Base-by-base conservation (phyloP, 768 basidiomycete genomes). In the Naganishia randhawae region DNA sequence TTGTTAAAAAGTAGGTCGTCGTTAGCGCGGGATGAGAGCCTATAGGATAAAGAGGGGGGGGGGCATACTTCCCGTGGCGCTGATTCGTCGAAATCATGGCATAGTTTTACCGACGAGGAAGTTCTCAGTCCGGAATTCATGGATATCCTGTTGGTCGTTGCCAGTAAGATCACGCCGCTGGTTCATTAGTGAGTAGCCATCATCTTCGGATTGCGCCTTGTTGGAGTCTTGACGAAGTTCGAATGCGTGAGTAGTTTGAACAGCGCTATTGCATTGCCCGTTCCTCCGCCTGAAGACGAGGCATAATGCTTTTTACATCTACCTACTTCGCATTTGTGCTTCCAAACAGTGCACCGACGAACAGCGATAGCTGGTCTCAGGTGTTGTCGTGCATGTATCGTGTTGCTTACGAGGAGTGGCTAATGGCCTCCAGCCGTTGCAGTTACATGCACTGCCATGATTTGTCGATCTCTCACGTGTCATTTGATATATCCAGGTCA, bases 81-180 rank as follows among this genome's bases (percentile, higher is more conserved):
- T 48, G n/a, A 48, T 48, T 19, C 45, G 25, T n/a, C n/a, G n/a
- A n/a, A n/a, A n/a, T n/a, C 6, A 25, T 19, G 45, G 25, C 9
- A 69, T 71, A 89, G 89, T 55, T 92, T 93, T 78, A 82, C 82
- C 1, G 92, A 94, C 75, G 83, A 84, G 22, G 85, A 92, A 73
- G 91, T 91, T 3, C 80, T 91, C 1, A 77, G 80, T 3, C 83
- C 85, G 0, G 83, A 85, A 41, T 95, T 93, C 78, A 85, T 85
- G 61, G 84, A 88, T 39, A 83, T 83, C 29, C 76, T 95, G 6
- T 82, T 83, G 29, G 75, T 83, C 0, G 82, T 89, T 10, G 85
- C 84, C 6, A 78, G 73, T 27, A 82, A 89, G 1, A 82, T 88
- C 73, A 82, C 82, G 61, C 92, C 92, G 0, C 87, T 96, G 66